Base-by-base conservation (phyloP, 2,329 filamentous ascomycete genomes). In the Trichoderma sp. region DNA sequence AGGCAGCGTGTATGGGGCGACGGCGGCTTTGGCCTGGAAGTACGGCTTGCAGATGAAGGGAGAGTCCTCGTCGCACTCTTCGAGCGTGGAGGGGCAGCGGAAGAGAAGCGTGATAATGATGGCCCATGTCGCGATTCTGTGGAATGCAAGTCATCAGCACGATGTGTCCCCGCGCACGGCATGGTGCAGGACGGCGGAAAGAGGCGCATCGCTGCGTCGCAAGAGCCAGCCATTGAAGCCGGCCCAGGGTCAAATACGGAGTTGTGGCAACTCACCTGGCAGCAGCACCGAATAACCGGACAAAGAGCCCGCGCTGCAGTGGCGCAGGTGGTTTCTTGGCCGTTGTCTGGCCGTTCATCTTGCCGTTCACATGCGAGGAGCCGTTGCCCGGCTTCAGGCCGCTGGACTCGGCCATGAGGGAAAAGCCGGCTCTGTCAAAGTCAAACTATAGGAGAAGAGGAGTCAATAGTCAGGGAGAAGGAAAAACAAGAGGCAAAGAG, bases 11-110 rank as follows among this genome's bases (percentile, higher is more conserved):
- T 94, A 89, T 3, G 95, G 95, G 28, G 86, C 79, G 66, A 93
- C 80, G 65, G 79, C 73, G 21, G 83, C 78, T 82, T 88, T 80
- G 80, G 87, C 71, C 78, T 87, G 78, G 80, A 90, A 83, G 83
- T 97, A 97, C 10, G 91, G 89, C 73, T 89, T 89, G 84, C 95
- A 99, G 67, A 98, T 85, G 68, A 80, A 83, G 0, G 93, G 91
- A 1, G 92, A 91, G 34, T 83, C 78, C 28, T 90, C 85, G 71
- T 86, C 85, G 72, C 95, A 85, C 28, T 86, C 83, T 30, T 88
- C 84, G 67, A 89, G 78, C 9, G 85, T 86, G 3, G 88, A 81
- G 14, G 94, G 94, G 76, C 94, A 99, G 67, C 89, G 87, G 75
- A 99, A 90, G 66, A 94, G 78, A 63, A 95, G 80, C 26, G 90